These are phyloP conservation scores for Globisporangium camurandrum DNA, from an alignment of 352 stramenopile genomes.

Conservation along the genomic window DNA sequence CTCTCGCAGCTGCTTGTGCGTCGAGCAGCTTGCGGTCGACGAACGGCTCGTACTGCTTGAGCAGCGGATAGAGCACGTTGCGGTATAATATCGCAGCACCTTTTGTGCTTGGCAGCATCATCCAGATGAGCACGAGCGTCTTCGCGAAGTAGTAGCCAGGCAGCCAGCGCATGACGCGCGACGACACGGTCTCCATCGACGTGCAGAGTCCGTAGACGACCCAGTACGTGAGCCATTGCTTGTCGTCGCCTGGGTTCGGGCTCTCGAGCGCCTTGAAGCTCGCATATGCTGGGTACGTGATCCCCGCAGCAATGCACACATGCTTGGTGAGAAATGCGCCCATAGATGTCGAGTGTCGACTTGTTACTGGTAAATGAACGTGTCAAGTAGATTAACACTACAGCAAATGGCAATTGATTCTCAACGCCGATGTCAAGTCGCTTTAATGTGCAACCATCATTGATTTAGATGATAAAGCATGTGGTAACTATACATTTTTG, in stretches of 20 bases:
- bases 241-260: conserved; percentile 69
- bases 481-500: no score
- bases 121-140: conserved; percentile 95
- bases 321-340: conserved; percentile 41
- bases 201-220: conserved; percentile 97
- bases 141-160: conserved; percentile 99
- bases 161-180: conserved; percentile 96
- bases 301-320: conserved; percentile 41
- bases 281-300: conserved; percentile 73
- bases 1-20: conserved; percentile 32
- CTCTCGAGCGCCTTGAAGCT: conserved; percentile 86
- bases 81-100: conserved; percentile 95
- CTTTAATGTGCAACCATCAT: no score
- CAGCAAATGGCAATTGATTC: no score
- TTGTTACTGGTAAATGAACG: no score
- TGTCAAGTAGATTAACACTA: no score
- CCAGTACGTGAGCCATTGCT: conserved; percentile 96
- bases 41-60: conserved; percentile 76
- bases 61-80: conserved; percentile 87
- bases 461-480: no score
- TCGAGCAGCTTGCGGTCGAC: conserved; percentile 68
- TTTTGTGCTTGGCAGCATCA: conserved; percentile 94
- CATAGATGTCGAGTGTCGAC: conserved; percentile 18
- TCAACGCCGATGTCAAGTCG: no score
- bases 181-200: conserved; percentile 94